Conservation (phyloP, 2,329 filamentous ascomycete species). For the Colletotrichum lindemuthianum region DNA sequence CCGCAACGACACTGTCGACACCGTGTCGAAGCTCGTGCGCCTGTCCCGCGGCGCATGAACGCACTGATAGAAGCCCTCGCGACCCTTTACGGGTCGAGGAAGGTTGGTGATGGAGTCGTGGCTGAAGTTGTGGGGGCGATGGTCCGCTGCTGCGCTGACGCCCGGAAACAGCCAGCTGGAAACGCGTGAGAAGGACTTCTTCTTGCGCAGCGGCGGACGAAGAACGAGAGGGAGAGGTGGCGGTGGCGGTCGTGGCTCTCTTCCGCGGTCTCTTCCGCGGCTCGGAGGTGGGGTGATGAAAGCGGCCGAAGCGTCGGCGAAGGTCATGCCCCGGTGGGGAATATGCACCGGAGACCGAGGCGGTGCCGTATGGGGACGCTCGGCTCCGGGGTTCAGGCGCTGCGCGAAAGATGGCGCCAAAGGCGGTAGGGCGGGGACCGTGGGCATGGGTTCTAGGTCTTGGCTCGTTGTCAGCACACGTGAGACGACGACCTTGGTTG, state of each 20-base stretch:
- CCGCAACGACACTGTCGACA: conserved; percentile 62
- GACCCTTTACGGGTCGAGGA: conserved; percentile 60
- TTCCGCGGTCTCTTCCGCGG: conserved; percentile 41
- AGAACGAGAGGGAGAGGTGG: conserved; percentile 68
- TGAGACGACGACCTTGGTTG: neutral
- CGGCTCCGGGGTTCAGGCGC: conserved; percentile 57
- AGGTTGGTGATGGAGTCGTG: conserved; percentile 65
- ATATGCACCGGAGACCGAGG: conserved; percentile 48
- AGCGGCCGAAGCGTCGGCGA: conserved; percentile 45
- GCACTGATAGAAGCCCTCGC: conserved; percentile 69
- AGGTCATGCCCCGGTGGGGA: conserved; percentile 43
- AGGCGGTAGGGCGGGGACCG: conserved; percentile 66
- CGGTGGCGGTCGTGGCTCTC: conserved; percentile 54
- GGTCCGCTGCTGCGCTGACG: conserved; percentile 38
- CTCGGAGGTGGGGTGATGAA: conserved; percentile 43
- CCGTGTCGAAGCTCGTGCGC: conserved; percentile 56
- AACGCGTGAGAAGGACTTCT: conserved; percentile 72
- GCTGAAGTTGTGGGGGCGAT: conserved; percentile 52
- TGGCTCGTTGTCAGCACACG: conserved; percentile 27
- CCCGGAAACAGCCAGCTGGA: conserved; percentile 67
- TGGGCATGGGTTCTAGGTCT: conserved; percentile 63
- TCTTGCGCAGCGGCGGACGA: conserved; percentile 70
- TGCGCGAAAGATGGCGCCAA: conserved; percentile 67
- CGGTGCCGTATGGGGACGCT: conserved; percentile 48
- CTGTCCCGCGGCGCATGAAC: conserved; percentile 49